Evolutionary conservation across 768 basidiomycete genomes (phyloP), one percentile per base, ranked within the genome.

Genomic region (Galerina sulciceps): DNA sequence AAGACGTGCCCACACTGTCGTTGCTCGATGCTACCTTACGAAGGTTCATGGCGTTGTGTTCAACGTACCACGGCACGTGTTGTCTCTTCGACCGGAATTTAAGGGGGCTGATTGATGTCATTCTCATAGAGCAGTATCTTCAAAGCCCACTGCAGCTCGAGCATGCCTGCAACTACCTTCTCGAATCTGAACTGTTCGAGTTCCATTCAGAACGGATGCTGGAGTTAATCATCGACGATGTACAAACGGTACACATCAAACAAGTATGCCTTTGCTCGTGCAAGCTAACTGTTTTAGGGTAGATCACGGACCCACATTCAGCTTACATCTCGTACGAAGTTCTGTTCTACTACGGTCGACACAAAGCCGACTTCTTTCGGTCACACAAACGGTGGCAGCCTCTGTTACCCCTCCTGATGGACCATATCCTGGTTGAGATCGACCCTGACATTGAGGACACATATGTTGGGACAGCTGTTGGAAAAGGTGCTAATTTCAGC

Each of bases 161-260:
- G 60, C 89, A 94, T 69, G 94, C 94, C 10, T 90, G 90, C 64
- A 77, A 82, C 40, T 73, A 90, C 31, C 76, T 99, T 11, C 77
- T 96, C 41, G 84, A 87, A 53, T 94, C 93, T 0, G 94, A 96
- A 67, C 81, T 99, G 40, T 97, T 98, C 66, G 73, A 83, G 2
- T 96, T 91, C 67, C 94, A 98, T 72, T 94, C 93, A 3, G 94
- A 95, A 68, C 80, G 96, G 35, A 96, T 96, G 92, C 85, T 88
- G 55, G 90, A 93, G 63, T 82, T 91, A 41, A 76, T 94, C 47
- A 77, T 90, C 37, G 81, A 87, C 47, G 87, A 93, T 65, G 84
- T 84, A 11, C 81, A 83, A 69, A 78, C 80, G 68, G 91, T 94
- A 69, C 67, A 87, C 72, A 26, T n/a, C 38, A 36, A 44, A 42